Evolutionary conservation across 2,329 filamentous ascomycete species (phyloP).

Genomic region (Aquanectria penicillioides): DNA sequence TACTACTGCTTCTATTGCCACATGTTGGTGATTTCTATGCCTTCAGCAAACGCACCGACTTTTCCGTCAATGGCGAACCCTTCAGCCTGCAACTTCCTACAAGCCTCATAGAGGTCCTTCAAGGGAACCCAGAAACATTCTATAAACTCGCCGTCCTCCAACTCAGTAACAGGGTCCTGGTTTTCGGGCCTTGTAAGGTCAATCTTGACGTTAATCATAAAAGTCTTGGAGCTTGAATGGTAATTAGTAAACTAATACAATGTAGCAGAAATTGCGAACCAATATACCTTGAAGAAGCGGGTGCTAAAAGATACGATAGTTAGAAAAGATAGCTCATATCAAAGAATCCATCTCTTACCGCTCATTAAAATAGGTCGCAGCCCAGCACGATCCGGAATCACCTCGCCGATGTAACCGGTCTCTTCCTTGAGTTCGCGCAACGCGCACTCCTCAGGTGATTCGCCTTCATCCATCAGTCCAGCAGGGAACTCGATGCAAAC

Average conservation of each 20-base stretch:
- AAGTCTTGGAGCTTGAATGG: constrained; percentile 73
- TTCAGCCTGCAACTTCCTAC: constrained; percentile 71
- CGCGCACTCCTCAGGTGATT: constrained; percentile 69
- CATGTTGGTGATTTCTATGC: constrained; percentile 75
- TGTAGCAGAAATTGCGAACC: neutral
- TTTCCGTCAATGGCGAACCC: constrained; percentile 84
- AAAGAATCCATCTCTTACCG: neutral
- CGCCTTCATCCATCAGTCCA: constrained; percentile 70
- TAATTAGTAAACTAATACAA: neutral
- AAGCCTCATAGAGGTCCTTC: constrained; percentile 70
- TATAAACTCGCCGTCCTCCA: constrained; percentile 86
- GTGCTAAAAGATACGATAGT: constrained; percentile 74
- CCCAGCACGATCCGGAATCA: constrained; percentile 34
- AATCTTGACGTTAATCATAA: constrained; percentile 77
- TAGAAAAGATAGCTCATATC: constrained; percentile 60
- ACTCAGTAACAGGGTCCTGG: constrained; percentile 71
- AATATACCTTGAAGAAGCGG: constrained; percentile 58
- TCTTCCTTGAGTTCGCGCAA: constrained; percentile 73
- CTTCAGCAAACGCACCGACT: constrained; percentile 81
- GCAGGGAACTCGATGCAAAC: constrained; percentile 73
- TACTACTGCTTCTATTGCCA: constrained; percentile 13
- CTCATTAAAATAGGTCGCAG: constrained; percentile 12
- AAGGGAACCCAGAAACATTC: constrained; percentile 79
- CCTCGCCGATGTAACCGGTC: constrained; percentile 70
- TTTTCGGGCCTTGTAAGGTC: constrained; percentile 77